These are phyloP conservation scores for Flaveria trinervia DNA, from an alignment of 129 eudicot species.

Conservation along the genomic window DNA sequence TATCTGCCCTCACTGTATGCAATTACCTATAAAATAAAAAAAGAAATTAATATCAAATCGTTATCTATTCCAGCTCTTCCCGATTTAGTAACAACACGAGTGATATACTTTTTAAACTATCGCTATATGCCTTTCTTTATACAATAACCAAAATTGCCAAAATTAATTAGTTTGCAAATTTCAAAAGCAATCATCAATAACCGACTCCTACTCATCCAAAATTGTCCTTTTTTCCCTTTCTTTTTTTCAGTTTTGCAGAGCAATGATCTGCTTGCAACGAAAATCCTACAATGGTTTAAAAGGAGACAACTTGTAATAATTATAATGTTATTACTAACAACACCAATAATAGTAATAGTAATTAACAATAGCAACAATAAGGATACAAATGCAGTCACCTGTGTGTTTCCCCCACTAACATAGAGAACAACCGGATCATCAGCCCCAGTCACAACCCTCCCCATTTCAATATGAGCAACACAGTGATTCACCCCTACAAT, in stretches of 20 bases:
- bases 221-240: background rate
- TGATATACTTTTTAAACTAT: background rate
- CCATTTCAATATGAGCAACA: constrained; percentile 99
- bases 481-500: constrained; percentile 92
- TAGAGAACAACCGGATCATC: constrained; percentile 88
- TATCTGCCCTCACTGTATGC: constrained; percentile 94
- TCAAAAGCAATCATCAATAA: background rate
- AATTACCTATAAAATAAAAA: constrained; percentile 41
- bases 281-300: background rate
- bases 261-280: background rate
- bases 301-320: background rate
- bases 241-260: background rate
- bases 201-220: background rate
- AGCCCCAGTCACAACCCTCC: constrained; percentile 90
- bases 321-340: background rate
- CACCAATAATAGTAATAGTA: background rate
- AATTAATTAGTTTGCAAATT: background rate
- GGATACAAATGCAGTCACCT: constrained; percentile 43
- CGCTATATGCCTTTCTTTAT: background rate
- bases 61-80: background rate
- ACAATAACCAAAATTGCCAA: constrained; percentile 1
- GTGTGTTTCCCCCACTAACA: constrained; percentile 96
- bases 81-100: background rate
- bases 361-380: background rate
- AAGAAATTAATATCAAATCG: background rate